Percentiles rank a stretch among this genome's conserved stretches.
These are phyloP conservation scores for Leishmania lainsoni DNA, from an alignment of 208 protist genomes.

Conservation along the genomic window DNA sequence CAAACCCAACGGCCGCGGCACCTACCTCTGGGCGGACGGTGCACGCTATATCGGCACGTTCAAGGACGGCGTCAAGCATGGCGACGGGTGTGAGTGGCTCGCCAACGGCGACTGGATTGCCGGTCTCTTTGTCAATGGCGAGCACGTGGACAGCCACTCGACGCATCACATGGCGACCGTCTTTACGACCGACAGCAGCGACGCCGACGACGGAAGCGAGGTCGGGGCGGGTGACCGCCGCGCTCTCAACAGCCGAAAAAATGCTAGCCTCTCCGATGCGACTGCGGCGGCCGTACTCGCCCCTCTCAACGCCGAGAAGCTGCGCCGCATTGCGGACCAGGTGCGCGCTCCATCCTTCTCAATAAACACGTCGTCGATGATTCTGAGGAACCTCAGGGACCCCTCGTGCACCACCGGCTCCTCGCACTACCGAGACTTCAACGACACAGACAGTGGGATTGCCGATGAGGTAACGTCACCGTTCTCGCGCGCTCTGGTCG, in stretches of 20 bases:
- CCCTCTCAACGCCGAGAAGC: slow-evolving; percentile 50
- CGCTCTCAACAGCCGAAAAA: neutral
- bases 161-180: slow-evolving; percentile 45
- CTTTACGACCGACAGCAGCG: slow-evolving; percentile 14
- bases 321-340: slow-evolving; percentile 42
- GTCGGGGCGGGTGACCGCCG: neutral
- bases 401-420: neutral
- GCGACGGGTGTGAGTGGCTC: slow-evolving; percentile 82
- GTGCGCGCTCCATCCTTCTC: slow-evolving; percentile 18
- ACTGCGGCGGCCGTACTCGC: slow-evolving; percentile 34
- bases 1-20: slow-evolving; percentile 78
- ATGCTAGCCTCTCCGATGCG: slow-evolving; percentile 24
- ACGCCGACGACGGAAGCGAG: neutral
- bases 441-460: neutral
- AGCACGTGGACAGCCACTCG: slow-evolving; percentile 66
- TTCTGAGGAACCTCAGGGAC: neutral
- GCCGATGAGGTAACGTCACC: slow-evolving; percentile 8
- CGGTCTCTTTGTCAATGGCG: slow-evolving; percentile 70
- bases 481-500: slow-evolving; percentile 16
- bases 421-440: neutral
- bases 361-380: neutral
- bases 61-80: slow-evolving; percentile 85
- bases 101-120: slow-evolving; percentile 82
- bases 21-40: slow-evolving; percentile 82
- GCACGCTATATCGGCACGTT: slow-evolving; percentile 83